Evolutionary conservation across 2,329 filamentous ascomycete species (phyloP).

Genomic region (Bipolaris oryzae): DNA sequence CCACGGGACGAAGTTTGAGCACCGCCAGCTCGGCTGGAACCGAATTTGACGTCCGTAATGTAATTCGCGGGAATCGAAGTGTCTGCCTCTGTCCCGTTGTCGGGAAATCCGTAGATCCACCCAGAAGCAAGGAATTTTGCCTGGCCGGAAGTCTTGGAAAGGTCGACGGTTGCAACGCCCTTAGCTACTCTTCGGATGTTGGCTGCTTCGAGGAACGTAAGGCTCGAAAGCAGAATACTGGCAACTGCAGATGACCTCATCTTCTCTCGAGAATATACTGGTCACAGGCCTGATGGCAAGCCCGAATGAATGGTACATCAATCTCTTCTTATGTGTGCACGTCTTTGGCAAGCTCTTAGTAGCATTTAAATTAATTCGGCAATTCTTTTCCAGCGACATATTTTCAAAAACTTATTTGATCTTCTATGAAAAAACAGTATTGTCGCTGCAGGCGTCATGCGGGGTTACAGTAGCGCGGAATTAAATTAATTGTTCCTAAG

Average conservation of each 20-base stretch:
- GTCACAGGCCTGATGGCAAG: neutral
- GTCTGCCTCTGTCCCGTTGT: constrained; percentile 42
- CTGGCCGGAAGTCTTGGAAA: constrained; percentile 28
- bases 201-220: neutral
- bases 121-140: constrained; percentile 50
- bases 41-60: constrained; percentile 49
- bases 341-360: neutral
- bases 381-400: neutral
- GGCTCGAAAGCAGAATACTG: neutral
- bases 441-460: neutral
- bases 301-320: neutral
- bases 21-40: constrained; percentile 51
- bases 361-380: neutral
- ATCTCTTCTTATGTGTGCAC: neutral
- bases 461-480: neutral
- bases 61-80: constrained; percentile 45
- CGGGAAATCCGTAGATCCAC: constrained; percentile 53
- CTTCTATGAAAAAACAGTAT: neutral
- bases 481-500: neutral
- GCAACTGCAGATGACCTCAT: neutral
- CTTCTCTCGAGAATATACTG: neutral
- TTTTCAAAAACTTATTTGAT: neutral
- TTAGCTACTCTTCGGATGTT: neutral
- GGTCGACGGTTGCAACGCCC: constrained; percentile 16
- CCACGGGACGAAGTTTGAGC: constrained; percentile 50